Percentiles rank a stretch among this genome's conserved stretches.
phyloP scores from a whole-genome alignment of 2,329 filamentous ascomycete genomes.

The Zopfia rhizophila region DNA sequence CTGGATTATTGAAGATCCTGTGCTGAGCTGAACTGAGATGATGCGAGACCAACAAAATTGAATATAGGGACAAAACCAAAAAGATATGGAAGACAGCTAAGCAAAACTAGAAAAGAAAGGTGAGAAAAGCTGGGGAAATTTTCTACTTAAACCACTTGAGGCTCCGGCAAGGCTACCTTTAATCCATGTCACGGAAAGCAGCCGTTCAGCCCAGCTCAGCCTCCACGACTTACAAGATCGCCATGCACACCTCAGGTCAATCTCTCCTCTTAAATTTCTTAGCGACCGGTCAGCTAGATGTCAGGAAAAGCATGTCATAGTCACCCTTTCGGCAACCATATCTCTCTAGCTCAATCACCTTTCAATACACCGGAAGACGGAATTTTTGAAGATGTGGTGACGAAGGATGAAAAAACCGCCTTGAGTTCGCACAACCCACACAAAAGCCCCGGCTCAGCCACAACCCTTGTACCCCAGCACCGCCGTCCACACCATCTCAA shows the following conservation, averaged over 20 bases:
- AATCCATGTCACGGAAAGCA: constrained; percentile 19
- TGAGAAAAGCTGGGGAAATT: constrained; percentile 24
- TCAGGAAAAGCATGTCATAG: neutral
- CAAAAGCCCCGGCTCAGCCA: constrained; percentile 12
- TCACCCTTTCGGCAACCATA: too few species aligned
- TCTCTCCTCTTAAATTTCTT: neutral
- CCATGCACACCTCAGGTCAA: constrained; percentile 31
- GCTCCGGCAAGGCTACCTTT: constrained; percentile 26
- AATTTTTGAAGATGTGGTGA: too few species aligned
- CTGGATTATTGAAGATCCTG: too few species aligned
- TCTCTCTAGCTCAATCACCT: too few species aligned
- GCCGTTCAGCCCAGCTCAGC: constrained; percentile 38
- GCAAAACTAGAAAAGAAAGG: constrained; percentile 5
- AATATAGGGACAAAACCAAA: constrained; percentile 5
- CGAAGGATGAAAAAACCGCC: too few species aligned
- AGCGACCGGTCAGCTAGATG: constrained; percentile 14
- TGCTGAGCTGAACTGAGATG: neutral
- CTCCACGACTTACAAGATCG: constrained; percentile 33
- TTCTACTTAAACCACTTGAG: constrained; percentile 31
- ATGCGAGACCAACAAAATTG: constrained; percentile 1
- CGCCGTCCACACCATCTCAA: neutral
- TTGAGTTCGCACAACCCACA: too few species aligned
- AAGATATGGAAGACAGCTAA: neutral
- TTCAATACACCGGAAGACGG: too few species aligned
- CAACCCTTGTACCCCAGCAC: neutral